A percentile compares a stretch with the other conserved stretches of the same genome.
Conservation (phyloP, 2,329 filamentous ascomycete genomes). For the Verticillium isaacii region DNA sequence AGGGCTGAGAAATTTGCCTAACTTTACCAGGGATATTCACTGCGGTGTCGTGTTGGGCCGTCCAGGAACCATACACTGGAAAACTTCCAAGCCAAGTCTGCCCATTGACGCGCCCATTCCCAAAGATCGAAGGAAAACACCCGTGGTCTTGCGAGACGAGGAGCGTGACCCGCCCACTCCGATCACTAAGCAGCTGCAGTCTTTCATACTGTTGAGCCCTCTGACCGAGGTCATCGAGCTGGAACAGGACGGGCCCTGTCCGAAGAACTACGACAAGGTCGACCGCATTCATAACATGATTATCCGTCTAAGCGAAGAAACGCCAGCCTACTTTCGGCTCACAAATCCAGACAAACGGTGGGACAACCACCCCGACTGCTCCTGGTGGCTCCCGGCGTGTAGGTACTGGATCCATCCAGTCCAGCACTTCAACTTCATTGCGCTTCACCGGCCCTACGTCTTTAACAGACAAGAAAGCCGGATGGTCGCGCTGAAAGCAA, state of each 20-base stretch:
- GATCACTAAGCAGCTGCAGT: conserved; percentile 48
- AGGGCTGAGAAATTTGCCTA: not conserved
- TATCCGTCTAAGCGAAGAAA: conserved; percentile 39
- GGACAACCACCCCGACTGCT: conserved; percentile 46
- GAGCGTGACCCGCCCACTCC: conserved; percentile 50
- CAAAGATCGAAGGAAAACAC: conserved; percentile 39
- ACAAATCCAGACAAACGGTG: conserved; percentile 53
- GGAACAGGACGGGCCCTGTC: conserved; percentile 51
- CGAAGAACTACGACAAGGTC: conserved; percentile 48
- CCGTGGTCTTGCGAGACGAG: conserved; percentile 41
- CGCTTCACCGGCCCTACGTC: conserved; percentile 57
- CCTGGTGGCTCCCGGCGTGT: conserved; percentile 51
- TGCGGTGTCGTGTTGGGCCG: conserved; percentile 49
- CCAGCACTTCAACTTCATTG: conserved; percentile 49
- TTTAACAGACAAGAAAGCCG: conserved; percentile 51
- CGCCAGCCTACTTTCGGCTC: conserved; percentile 48
- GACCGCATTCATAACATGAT: conserved; percentile 49
- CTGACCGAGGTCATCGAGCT: conserved; percentile 50
- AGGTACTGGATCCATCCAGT: conserved; percentile 41
- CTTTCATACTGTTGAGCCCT: conserved; percentile 39
- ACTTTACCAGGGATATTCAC: conserved; percentile 44
- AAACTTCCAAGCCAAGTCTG: conserved; percentile 38
- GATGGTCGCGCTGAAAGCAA: conserved; percentile 51
- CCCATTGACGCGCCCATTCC: conserved; percentile 51
- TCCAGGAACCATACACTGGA: conserved; percentile 50